Evolutionary conservation across 2,329 filamentous ascomycete genomes (phyloP).

Genomic region (Phoma sp.): DNA sequence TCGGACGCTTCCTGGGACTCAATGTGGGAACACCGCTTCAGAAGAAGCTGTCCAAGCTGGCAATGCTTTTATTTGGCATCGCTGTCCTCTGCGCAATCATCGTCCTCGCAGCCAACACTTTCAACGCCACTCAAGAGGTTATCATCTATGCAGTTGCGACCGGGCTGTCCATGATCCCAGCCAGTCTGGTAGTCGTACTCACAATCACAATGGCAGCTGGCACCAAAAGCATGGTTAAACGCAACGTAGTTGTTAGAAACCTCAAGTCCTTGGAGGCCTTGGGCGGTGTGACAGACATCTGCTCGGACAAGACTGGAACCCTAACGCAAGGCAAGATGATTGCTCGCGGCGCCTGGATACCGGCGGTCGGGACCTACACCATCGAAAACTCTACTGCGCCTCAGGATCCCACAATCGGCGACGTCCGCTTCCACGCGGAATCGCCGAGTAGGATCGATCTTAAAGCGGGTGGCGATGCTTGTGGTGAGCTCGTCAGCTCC

Average conservation of each 20-base stretch:
- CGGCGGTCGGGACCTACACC: constrained; percentile 45
- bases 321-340: constrained; percentile 52
- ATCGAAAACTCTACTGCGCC: constrained; percentile 44
- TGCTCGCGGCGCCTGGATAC: constrained; percentile 48
- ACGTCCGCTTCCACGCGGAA: constrained; percentile 33
- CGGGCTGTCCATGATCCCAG: constrained; percentile 48
- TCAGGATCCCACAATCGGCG: constrained; percentile 41
- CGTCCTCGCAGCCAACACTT: constrained; percentile 48
- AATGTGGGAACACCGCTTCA: constrained; percentile 49
- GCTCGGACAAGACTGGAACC: constrained; percentile 48
- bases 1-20: constrained; percentile 49
- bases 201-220: constrained; percentile 50
- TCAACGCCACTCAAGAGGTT: constrained; percentile 48
- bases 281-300: constrained; percentile 46
- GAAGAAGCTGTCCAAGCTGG: constrained; percentile 45
- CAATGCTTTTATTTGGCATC: constrained; percentile 43
- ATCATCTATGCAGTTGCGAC: constrained; percentile 50
- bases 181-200: constrained; percentile 45
- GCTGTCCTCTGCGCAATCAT: constrained; percentile 49
- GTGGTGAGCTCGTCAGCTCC: constrained; percentile 6
- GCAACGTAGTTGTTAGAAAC: constrained; percentile 45
- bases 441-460: constrained; percentile 33
- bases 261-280: constrained; percentile 45
- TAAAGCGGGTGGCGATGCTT: constrained; percentile 17
- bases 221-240: constrained; percentile 46